Evolutionary conservation across 441 rosid genomes (phyloP), one percentile per base, ranked within the genome.

Genomic region (Gossypium aridum): DNA sequence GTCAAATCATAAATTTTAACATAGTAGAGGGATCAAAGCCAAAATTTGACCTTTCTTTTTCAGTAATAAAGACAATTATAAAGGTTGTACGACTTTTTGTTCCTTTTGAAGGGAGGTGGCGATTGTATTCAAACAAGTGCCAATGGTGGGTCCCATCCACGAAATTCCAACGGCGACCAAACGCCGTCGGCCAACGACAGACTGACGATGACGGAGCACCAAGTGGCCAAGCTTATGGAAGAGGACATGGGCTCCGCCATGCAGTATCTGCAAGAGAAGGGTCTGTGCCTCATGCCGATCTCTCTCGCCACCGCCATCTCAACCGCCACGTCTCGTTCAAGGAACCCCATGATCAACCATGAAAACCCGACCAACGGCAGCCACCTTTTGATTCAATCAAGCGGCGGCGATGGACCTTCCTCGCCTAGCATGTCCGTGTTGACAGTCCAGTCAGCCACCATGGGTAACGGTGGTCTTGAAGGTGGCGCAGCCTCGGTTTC

Each of bases 181-280:
- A 78, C 87, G 47, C 61, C 83, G 62, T 54, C 85, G 34, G 20
- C 76, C 2, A 74, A 85, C 49, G 83, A 78, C 76, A 75, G 78
- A 80, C 55, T 88, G 26, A 76, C 90, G 23, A 87, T 83, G 68
- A 81, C 91, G 73, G 87, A 88, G 79, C 88, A 89, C 55, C 97
- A 94, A 81, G 98, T 94, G 75, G 98, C 92, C 0, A 94, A 88
- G 85, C 85, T 94, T 43, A 90, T 94, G 96, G 97, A 92, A 62
- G 92, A 92, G 78, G 98, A 94, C 74, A 92, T 92, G 99, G 98
- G 98, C 31, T 83, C 97, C 3, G 99, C 99, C 75, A 94, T 94
- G 99, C 97, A 94, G 72, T 94, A 90, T 76, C 83, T 94, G 25
- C 99, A 94, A 77, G 99, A 94, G 39, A 94, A 94, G 75, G 99